These are phyloP conservation scores for Bruguiera gymnorhiza DNA, from an alignment of 345 rosid genomes.

Conservation along the genomic window DNA sequence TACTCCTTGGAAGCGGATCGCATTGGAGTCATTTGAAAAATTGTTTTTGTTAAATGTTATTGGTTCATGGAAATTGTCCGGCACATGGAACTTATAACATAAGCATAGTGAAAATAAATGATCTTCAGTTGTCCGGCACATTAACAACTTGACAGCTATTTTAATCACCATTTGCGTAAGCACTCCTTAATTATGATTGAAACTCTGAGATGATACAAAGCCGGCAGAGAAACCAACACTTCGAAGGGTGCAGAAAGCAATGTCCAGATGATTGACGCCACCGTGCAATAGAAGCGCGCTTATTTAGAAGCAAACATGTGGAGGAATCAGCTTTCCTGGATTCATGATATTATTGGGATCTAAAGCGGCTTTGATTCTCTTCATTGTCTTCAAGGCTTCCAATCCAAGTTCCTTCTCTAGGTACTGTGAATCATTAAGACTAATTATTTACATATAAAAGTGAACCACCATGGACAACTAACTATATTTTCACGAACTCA, in stretches of 20 bases:
- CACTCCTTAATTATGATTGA: not conserved
- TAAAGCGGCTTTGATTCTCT: constrained; percentile 63
- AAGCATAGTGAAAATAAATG: no score
- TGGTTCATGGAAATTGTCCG: no score
- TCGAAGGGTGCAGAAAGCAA: not conserved
- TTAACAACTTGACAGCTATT: no score
- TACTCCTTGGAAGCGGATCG: no score
- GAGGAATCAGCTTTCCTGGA: constrained; percentile 93
- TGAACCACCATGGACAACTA: not conserved
- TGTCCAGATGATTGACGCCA: not conserved
- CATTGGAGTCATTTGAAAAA: no score
- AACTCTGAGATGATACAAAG: constrained; percentile 6
- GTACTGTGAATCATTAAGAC: constrained; percentile 40
- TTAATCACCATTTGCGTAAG: not conserved
- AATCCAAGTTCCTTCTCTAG: constrained; percentile 84
- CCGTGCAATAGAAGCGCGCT: not conserved
- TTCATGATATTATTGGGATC: constrained; percentile 94
- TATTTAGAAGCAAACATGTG: constrained; percentile 68
- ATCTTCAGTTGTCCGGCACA: no score
- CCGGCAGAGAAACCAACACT: not conserved
- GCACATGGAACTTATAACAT: no score
- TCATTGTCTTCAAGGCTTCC: constrained; percentile 82
- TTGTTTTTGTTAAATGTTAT: no score
- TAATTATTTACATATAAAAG: not conserved
- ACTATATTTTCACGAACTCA: not conserved